These are phyloP conservation scores for Leishmania turanica DNA, from an alignment of 208 protist species.

Conservation along the genomic window DNA sequence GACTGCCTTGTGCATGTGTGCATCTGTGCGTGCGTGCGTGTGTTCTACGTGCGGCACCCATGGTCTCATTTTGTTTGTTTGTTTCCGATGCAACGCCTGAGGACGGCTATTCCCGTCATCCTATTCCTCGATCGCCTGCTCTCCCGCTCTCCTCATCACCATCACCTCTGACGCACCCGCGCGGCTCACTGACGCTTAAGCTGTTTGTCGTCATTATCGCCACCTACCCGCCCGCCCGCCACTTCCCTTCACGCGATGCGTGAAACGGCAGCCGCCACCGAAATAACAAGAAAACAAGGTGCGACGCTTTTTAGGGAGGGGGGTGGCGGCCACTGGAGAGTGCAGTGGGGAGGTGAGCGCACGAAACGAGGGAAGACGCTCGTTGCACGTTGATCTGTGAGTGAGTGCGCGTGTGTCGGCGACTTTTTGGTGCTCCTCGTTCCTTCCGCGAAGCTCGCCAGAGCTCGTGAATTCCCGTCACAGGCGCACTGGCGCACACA, in stretches of 20 bases:
- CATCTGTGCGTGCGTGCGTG: neutral
- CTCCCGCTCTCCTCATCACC: neutral
- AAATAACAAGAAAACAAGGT: neutral
- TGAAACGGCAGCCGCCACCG: neutral
- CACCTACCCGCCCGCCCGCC: no score
- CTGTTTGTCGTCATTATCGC: neutral
- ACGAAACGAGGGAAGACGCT: neutral
- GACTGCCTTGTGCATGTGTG: neutral
- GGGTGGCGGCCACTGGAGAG: neutral
- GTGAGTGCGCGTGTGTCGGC: neutral
- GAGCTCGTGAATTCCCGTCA: neutral
- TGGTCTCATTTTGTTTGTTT: neutral
- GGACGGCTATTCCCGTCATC: neutral
- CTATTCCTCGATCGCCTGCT: neutral
- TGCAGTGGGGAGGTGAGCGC: neutral
- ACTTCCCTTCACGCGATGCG: neutral
- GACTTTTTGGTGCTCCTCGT: neutral
- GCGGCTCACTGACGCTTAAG: no score
- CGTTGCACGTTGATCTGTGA: neutral
- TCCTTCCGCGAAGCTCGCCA: neutral
- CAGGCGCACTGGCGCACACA: neutral
- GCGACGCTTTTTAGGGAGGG: neutral
- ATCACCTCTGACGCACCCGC: neutral
- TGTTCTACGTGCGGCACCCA: neutral
- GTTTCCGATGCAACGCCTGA: neutral